Base-by-base conservation (phyloP, 768 basidiomycete species). In the Leccinum disarticulatum region DNA sequence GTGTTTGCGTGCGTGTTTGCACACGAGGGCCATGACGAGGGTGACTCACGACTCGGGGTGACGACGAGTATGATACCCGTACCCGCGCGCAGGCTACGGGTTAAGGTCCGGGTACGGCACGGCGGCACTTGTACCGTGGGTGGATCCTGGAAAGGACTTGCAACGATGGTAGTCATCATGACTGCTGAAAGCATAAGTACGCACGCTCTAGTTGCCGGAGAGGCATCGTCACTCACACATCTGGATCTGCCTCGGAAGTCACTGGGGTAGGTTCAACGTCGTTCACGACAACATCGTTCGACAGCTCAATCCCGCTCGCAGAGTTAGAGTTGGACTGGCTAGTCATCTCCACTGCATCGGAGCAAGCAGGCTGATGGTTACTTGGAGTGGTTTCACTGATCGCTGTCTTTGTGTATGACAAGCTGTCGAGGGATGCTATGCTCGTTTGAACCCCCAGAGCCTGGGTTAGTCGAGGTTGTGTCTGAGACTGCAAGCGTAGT, bases 371-470 rank as follows among this genome's bases (percentile, higher is more conserved):
- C n/a, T n/a, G 28, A 51, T 47, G 27, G 43, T 17, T 36, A 41
- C 22, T 8, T 22, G 46, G 30, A 27, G 3, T 5, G 19, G 4
- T 59, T 41, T 52, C 56, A 35, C 6, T 3, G 28, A 14, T 41
- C 5, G 56, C 7, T 22, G 28, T n/a, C 52, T n/a, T 22, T 1
- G 31, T 11, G 11, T 33, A 4, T 7, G 61, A 55, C 46, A n/a
- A 31, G 25, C 14, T 7, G 33, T 50, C 30, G 3, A 62, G 56
- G 22, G 41, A 52, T 51, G 2, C 3, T 17, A 61, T 41, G 56
- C 65, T 70, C 46, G 63, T 72, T 54, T 72, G 70, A 28, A 62
- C 51, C 36, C 59, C 59, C 38, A 72, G 56, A 43, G 67, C 56
- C 57, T 59, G 60, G 19, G 57, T 68, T 33, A 35, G 9, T 25